These are phyloP conservation scores for Elongisporangium anandrum DNA, from an alignment of 352 stramenopile species.

Conservation along the genomic window DNA sequence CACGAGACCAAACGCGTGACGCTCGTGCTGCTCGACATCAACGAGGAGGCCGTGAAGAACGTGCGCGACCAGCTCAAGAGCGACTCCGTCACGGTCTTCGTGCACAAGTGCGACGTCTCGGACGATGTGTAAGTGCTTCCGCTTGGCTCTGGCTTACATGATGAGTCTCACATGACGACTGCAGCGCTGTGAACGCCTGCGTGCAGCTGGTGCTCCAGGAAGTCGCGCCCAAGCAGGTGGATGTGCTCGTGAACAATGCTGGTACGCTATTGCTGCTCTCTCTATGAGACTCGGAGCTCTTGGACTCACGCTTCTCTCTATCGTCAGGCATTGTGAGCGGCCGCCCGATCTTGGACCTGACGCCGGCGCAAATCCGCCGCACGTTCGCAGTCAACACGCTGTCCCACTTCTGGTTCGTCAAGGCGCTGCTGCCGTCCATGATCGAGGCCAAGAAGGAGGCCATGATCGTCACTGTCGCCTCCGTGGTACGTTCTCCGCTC, in stretches of 20 bases:
- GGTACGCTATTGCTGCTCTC: slow-evolving; percentile 10
- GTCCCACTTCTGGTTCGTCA: slow-evolving; percentile 71
- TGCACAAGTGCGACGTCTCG: slow-evolving; percentile 48
- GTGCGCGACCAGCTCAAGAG: slow-evolving; percentile 17
- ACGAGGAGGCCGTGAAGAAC: slow-evolving; percentile 27
- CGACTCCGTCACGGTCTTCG: slow-evolving; percentile 28
- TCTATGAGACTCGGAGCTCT: background rate
- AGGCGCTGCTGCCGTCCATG: slow-evolving; percentile 60
- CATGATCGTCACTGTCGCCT: slow-evolving; percentile 72
- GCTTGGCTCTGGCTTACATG: background rate
- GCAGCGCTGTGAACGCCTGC: slow-evolving; percentile 28
- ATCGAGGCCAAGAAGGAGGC: slow-evolving; percentile 28
- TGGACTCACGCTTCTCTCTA: background rate
- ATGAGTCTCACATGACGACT: background rate
- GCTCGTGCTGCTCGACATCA: slow-evolving; percentile 61
- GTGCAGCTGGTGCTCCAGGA: slow-evolving; percentile 19
- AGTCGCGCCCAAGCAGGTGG: slow-evolving; percentile 38
- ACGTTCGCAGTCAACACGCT: slow-evolving; percentile 64
- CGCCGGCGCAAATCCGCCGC: slow-evolving; percentile 32
- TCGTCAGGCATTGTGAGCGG: slow-evolving; percentile 43
- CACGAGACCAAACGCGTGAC: slow-evolving; percentile 20
- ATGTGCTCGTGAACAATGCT: slow-evolving; percentile 60
- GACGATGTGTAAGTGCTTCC: slow-evolving; percentile 38
- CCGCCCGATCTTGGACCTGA: slow-evolving; percentile 31
- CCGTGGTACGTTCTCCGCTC: slow-evolving; percentile 31